Base-by-base conservation (phyloP, 176 grass and related monocot genomes). In the Paspalum notatum region DNA sequence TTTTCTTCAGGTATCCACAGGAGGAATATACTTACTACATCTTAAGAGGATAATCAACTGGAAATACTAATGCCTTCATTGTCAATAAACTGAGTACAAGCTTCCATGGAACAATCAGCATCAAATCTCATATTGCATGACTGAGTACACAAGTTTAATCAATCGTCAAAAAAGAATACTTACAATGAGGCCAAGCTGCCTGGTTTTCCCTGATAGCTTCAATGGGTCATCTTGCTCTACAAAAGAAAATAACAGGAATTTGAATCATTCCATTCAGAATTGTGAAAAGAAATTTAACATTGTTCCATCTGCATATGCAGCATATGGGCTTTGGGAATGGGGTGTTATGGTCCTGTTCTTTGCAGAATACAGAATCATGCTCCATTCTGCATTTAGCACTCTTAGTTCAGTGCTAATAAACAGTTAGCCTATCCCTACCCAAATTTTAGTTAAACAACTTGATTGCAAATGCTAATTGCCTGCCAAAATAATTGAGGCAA, bases 101-200 rank as follows among this genome's bases (percentile, higher is more conserved):
- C 20, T 42, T 75, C 12, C 0, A 2, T 52, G 9, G 55, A 66
- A 17, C 10, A 42, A n/a, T 61, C 4, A 53, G 71, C 7, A 18
- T 24, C 14, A 60, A n/a, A 75, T 32, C 39, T 67, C 12, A 68
- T 32, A n/a, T 32, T 32, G 32, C 32, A 11, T 15, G 32, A 53
- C 17, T 24, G 44, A 70, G 8, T 38, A 10, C 45, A 77, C 18
- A 44, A n/a, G 41, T 43, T 37, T 12, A 68, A 49, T 41, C 13
- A 13, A 53, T 7, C 3, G 44, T 17, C 12, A 62, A 46, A 61
- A 62, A 77, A 44, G 12, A 86, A 38, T 27, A 91, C 89, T 55
- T 91, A 97, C 91, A 75, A 94, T 97, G 15, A 97, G 91, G 44
- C 94, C 94, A 83, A 97, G 89, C 58, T 87, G 79, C 55, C 94